Percentiles rank a stretch among this genome's conserved stretches.
phyloP scores from a whole-genome alignment of 306 rosid species.

The Biancaea sappan region DNA sequence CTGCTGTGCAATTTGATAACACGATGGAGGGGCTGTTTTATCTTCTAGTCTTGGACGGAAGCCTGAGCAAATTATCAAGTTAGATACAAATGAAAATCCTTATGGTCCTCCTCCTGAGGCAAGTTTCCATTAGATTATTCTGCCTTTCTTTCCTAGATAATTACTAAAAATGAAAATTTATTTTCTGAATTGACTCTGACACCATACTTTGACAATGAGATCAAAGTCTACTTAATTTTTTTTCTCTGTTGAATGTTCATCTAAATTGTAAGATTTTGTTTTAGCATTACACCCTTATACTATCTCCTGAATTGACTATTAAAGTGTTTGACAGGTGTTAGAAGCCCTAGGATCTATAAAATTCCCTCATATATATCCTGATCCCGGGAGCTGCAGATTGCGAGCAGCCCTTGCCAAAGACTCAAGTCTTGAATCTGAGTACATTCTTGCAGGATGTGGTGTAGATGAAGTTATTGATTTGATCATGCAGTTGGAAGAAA shows the following conservation, averaged over 20 bases:
- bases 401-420: conserved; percentile 93
- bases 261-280: background rate
- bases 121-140: conserved; percentile 18
- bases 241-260: background rate
- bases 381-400: conserved; percentile 82
- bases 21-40: conserved; percentile 42
- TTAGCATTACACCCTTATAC: conserved; percentile 1
- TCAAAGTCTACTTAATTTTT: background rate
- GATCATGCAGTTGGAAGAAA: conserved; percentile 75
- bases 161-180: background rate
- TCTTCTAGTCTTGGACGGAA: conserved; percentile 83
- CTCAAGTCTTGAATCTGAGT: conserved; percentile 83
- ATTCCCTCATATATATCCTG: conserved; percentile 90
- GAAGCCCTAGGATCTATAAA: conserved; percentile 78
- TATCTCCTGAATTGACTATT: conserved; percentile 35
- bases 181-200: background rate
- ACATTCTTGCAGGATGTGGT: conserved; percentile 96
- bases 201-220: background rate
- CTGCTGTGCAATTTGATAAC: conserved; percentile 17
- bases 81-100: conserved; percentile 96
- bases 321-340: conserved; percentile 59
- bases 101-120: conserved; percentile 98
- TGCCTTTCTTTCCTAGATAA: background rate
- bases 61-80: conserved; percentile 91
- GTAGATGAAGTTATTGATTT: conserved; percentile 95